Evolutionary conservation across 1,284 basidiomycete genomes (phyloP).

Genomic region (Fomitopsis palustris): DNA sequence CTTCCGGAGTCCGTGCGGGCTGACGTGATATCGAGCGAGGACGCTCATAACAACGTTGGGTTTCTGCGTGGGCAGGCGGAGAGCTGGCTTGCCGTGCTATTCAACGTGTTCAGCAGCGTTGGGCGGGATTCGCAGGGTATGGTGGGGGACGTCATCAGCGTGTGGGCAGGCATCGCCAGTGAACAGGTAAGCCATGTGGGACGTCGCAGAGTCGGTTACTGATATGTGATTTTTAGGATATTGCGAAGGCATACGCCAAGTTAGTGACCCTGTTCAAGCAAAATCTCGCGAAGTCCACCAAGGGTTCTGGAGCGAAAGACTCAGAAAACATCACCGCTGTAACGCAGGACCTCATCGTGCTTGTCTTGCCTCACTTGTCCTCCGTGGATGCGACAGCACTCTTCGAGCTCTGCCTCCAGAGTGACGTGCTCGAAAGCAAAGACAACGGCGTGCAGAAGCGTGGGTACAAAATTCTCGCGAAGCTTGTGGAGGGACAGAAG

Average conservation of each 20-base stretch:
- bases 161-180: slow-evolving; percentile 84
- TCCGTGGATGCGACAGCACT: slow-evolving; percentile 55
- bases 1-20: slow-evolving; percentile 31
- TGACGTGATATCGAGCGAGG: slow-evolving; percentile 42
- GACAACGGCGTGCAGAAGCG: slow-evolving; percentile 96
- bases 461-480: slow-evolving; percentile 85
- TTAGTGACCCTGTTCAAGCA: slow-evolving; percentile 76
- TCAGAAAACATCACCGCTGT: slow-evolving; percentile 64
- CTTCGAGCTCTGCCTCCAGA: slow-evolving; percentile 59
- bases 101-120: slow-evolving; percentile 94
- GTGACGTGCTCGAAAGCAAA: slow-evolving; percentile 61
- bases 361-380: slow-evolving; percentile 81
- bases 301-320: slow-evolving; percentile 34
- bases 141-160: slow-evolving; percentile 86
- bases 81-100: slow-evolving; percentile 92
- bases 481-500: slow-evolving; percentile 64
- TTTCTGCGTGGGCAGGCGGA: slow-evolving; percentile 81
- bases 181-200: slow-evolving; percentile 46
- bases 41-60: slow-evolving; percentile 67
- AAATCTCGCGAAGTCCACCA: slow-evolving; percentile 49
- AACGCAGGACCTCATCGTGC: slow-evolving; percentile 86
- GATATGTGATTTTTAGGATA: slow-evolving; percentile 44
- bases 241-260: slow-evolving; percentile 79
- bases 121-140: slow-evolving; percentile 73
- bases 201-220: background rate